Evolutionary conservation across 1,139 yeast species (phyloP).

Genomic region (Meyerozyma smithsonii): DNA sequence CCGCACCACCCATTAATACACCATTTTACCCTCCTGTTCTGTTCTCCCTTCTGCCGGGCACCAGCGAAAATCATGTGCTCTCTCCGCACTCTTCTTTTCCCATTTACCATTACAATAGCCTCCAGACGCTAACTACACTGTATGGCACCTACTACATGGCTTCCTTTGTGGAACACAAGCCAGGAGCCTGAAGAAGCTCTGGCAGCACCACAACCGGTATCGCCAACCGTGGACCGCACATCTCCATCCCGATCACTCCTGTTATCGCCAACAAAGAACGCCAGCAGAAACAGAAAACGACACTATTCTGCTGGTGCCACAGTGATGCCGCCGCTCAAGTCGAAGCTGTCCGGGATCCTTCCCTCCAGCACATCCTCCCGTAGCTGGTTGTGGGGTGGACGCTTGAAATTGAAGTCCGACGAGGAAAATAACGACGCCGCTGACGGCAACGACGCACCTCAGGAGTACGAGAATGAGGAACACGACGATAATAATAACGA

Average conservation of each 20-base stretch:
- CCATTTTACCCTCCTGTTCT: neutral
- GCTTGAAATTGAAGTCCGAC: neutral
- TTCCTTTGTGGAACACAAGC: slow-evolving; percentile 1
- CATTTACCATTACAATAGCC: neutral
- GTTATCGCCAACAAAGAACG: neutral
- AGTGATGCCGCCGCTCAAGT: neutral
- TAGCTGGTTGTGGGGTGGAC: slow-evolving; percentile 2
- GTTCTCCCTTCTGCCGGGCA: neutral
- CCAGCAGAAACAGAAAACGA: neutral
- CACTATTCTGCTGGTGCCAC: neutral
- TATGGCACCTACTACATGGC: slow-evolving; percentile 2
- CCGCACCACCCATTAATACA: too few species aligned
- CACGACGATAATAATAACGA: slow-evolving; percentile 3
- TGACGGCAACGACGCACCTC: slow-evolving; percentile 2
- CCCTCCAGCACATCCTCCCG: neutral
- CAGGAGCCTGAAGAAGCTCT: neutral
- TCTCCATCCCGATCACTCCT: neutral
- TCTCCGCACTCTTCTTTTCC: neutral
- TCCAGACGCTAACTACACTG: neutral
- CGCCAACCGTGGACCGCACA: neutral
- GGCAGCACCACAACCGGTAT: neutral
- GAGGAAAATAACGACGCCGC: neutral
- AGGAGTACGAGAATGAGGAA: neutral
- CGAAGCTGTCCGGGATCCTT: neutral
- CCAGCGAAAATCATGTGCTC: neutral